Evolutionary conservation across 768 basidiomycete species (phyloP), one percentile per base, ranked within the genome.

Genomic region (Kwoniella mangroviensis): DNA sequence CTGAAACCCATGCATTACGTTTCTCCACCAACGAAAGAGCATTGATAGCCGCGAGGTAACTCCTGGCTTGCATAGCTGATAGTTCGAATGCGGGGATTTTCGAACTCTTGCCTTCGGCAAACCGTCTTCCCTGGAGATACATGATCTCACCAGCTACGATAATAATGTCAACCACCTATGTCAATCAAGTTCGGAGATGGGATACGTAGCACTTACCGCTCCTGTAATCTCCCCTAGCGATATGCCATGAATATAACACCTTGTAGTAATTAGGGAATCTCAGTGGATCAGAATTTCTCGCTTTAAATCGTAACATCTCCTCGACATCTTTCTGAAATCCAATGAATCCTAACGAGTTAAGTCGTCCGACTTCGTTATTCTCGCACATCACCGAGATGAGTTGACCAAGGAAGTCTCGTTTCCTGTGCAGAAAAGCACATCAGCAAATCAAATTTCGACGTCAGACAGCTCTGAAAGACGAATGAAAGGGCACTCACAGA

Each of bases 171-270:
- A 34, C 6, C 34, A 5, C 6, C 6, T 34, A 34, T 34, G 34
- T 34, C 34, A 34, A 7, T 34, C 34, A 34, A 34, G 34, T 34
- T 34, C 34, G 34, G 34, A 34, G 34, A 34, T 34, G 59, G 12
- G 24, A n/a, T 19, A 12, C 49, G 51, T 22, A 64, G 19, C 21
- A 86, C 89, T 83, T 81, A 95, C 96, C 97, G 81, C 88, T 93
- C 62, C 93, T 89, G 84, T 94, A 94, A 82, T 98, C 94, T 28
- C 92, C 92, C 81, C 92, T 87, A 66, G 88, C 87, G 75, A 91
- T 88, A 81, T 94, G 91, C 94, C 94, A 98, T 57, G 93, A 90
- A 83, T 97, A 96, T n/a, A 98, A 84, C 64, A 98, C 92, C 76
- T 89, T 88, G 43, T 93, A 90, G 85, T 96, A 98, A 79, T 89